These are phyloP conservation scores for Exophiala xenobiotica DNA, from an alignment of 2,329 filamentous ascomycete genomes.

Conservation along the genomic window DNA sequence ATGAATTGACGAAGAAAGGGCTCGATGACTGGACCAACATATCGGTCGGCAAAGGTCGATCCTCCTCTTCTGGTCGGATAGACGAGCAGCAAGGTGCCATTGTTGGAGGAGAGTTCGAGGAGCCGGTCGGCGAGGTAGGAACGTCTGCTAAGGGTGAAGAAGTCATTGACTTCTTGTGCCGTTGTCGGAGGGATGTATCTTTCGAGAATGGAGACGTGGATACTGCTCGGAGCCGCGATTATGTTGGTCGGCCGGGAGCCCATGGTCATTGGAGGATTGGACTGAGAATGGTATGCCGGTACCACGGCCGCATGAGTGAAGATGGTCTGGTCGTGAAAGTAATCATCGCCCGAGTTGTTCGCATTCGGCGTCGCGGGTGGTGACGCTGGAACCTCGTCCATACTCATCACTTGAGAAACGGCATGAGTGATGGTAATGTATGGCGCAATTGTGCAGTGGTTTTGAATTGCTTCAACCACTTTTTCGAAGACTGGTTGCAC, in stretches of 20 bases:
- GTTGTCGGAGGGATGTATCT: conserved; percentile 65
- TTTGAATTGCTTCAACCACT: conserved; percentile 57
- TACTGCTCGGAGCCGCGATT: conserved; percentile 59
- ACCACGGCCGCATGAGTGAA: conserved; percentile 63
- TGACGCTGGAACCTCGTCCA: conserved; percentile 62
- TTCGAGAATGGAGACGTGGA: conserved; percentile 62
- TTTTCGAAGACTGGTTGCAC: conserved; percentile 50
- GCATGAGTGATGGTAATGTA: conserved; percentile 67
- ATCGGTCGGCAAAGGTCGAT: conserved; percentile 58
- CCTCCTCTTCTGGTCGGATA: conserved; percentile 61
- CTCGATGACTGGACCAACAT: conserved; percentile 61
- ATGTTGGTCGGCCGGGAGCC: conserved; percentile 53
- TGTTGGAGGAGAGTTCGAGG: conserved; percentile 56
- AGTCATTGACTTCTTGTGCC: conserved; percentile 57
- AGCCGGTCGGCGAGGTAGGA: conserved; percentile 63
- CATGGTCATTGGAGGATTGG: conserved; percentile 44
- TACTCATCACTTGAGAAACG: conserved; percentile 57
- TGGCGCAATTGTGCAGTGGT: conserved; percentile 47
- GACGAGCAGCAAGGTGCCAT: conserved; percentile 60
- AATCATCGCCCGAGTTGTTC: conserved; percentile 54
- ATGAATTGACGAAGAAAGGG: conserved; percentile 60
- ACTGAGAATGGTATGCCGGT: conserved; percentile 57
- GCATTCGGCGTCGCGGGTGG: conserved; percentile 58
- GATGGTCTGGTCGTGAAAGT: conserved; percentile 56
- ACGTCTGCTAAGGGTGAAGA: conserved; percentile 55